Conservation (phyloP, 768 basidiomycete genomes). For the Mycena indigotica region DNA sequence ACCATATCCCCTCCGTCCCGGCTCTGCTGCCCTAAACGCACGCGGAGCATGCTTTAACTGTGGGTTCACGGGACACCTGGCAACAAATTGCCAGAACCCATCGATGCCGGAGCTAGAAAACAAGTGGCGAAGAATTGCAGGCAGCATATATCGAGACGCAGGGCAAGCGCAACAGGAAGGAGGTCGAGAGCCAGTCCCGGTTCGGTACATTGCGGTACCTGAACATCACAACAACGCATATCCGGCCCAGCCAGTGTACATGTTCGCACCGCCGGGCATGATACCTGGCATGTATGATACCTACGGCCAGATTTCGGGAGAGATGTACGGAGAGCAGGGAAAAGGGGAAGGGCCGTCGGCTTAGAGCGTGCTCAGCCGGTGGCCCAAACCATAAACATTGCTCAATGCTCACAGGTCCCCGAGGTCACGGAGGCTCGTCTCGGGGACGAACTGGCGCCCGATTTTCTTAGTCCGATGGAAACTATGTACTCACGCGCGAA, state of each 20-base stretch:
- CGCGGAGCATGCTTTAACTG: slow-evolving; percentile 27
- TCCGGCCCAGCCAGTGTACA: background rate
- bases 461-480: slow-evolving; percentile 6
- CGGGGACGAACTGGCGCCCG: slow-evolving; percentile 7
- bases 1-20: slow-evolving; percentile 27
- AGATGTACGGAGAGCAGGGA: slow-evolving; percentile 8
- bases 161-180: background rate
- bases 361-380: slow-evolving; percentile 4
- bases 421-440: slow-evolving; percentile 14
- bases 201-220: background rate
- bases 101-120: slow-evolving; percentile 18
- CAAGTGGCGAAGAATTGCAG: slow-evolving; percentile 25
- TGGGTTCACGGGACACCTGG: slow-evolving; percentile 18
- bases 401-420: slow-evolving; percentile 8
- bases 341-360: slow-evolving; percentile 13
- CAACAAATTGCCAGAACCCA: slow-evolving; percentile 3
- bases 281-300: background rate
- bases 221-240: background rate
- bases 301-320: background rate
- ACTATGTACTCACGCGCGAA: background rate
- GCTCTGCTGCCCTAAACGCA: slow-evolving; percentile 19
- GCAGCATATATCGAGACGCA: slow-evolving; percentile 7
- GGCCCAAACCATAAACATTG: background rate
- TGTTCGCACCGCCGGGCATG: background rate
- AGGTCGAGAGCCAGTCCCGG: background rate